phyloP scores from a whole-genome alignment of 257 asterid genomes.

The Solanum corneliomulleri region DNA sequence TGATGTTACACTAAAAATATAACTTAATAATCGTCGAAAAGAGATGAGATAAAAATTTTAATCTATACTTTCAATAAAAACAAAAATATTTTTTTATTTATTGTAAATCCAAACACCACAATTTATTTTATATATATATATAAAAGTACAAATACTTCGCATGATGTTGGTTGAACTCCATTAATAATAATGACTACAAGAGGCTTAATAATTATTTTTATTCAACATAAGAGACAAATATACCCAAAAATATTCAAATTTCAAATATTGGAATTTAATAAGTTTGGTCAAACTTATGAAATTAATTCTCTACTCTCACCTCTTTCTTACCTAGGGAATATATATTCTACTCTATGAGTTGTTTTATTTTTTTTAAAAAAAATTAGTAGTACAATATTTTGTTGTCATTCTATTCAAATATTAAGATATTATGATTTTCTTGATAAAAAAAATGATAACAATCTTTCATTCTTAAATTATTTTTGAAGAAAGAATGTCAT shows the following conservation, averaged over 20 bases:
- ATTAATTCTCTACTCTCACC: neutral
- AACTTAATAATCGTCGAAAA: neutral
- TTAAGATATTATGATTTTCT: neutral
- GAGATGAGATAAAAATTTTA: no score
- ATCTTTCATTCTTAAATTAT: neutral
- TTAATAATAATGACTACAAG: neutral
- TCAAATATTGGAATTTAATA: neutral
- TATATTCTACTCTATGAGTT: slow-evolving; percentile 13
- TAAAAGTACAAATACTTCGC: neutral
- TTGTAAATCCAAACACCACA: no score
- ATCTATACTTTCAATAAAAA: no score
- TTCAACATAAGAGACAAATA: neutral
- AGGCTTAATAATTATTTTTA: no score
- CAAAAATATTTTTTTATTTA: no score
- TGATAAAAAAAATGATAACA: no score
- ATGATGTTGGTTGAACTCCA: neutral
- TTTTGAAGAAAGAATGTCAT: neutral
- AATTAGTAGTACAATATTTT: neutral
- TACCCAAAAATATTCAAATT: neutral
- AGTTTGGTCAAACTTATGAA: slow-evolving; percentile 7
- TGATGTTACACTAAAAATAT: no score
- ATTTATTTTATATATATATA: no score
- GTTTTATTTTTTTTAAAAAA: neutral
- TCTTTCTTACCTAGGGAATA: slow-evolving; percentile 15
- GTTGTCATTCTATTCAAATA: slow-evolving; percentile 14